A percentile compares a stretch with the other conserved stretches of the same genome.
These are phyloP conservation scores for Botrytis paeoniae DNA, from an alignment of 2,329 filamentous ascomycete species.

Conservation along the genomic window DNA sequence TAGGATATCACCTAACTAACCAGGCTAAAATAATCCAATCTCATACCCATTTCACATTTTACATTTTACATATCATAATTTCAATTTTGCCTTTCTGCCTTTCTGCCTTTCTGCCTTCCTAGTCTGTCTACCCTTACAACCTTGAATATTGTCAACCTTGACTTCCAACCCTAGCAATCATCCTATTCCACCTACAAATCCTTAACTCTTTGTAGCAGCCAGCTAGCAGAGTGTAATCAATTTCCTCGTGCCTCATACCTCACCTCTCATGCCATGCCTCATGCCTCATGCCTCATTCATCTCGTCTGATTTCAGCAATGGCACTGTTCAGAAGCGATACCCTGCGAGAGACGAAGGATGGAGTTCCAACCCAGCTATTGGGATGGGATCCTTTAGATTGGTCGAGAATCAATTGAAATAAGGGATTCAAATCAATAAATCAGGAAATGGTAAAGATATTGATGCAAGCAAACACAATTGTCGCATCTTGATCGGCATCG, in stretches of 20 bases:
- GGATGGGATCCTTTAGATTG: conserved; percentile 14
- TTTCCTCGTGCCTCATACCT: background rate
- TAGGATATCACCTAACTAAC: background rate
- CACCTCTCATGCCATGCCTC: background rate
- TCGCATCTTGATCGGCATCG: background rate
- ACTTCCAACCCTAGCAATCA: background rate
- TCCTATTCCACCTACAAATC: background rate
- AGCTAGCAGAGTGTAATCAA: background rate
- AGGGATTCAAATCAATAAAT: background rate
- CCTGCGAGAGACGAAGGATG: conserved; percentile 4
- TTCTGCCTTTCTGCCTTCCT: background rate
- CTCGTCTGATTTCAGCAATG: conserved; percentile 3
- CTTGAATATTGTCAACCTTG: background rate
- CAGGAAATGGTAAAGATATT: background rate
- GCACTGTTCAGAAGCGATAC: conserved; percentile 14
- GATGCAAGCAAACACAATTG: background rate
- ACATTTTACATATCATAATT: background rate
- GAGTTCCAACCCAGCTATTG: conserved; percentile 12
- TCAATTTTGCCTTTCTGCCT: too few species aligned
- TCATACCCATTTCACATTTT: background rate
- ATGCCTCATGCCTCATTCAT: background rate
- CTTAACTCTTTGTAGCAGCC: background rate
- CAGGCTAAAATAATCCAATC: background rate
- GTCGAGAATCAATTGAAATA: conserved; percentile 5
- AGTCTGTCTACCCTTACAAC: background rate